Evolutionary conservation across 306 rosid genomes (phyloP), one percentile per base, ranked within the genome.

Genomic region (Abrus pulchellus): DNA sequence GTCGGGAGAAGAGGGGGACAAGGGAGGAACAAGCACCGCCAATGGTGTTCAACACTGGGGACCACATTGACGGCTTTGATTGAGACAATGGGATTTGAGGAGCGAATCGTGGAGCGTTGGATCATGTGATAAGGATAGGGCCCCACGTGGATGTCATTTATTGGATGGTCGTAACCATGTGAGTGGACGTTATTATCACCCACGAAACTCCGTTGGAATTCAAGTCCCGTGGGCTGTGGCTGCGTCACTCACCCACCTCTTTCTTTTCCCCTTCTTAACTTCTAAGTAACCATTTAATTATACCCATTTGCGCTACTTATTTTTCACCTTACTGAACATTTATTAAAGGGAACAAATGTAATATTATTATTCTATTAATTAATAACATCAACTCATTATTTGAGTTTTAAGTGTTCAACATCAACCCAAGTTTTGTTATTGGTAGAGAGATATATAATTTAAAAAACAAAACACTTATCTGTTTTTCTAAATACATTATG

Each of bases 1-100:
- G 97, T 61, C 55, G 10, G 50, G 55, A 44, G 55, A 33, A 72
- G 66, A 64, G 53, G 89, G 90, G 83, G 87, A 88, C 97, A 90
- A 11, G 0, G 36, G 66, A 20, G 78, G 68, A 83, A 86, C 93
- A 87, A 13, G 50, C 32, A 79, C 78, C 70, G 85, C 73, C 83
- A 40, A 69, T 12, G 52, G 61, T 49, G 75, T 43, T 85, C 74
- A 86, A 78, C 68, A 85, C 53, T 43, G 50, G 70, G 84, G 93
- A 89, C 91, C 82, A 56, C 32, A 74, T 36, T 33, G 48, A 90
- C 87, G 92, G 89, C 10, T 33, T 7, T 4, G 91, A 88, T 88
- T 53, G n/a, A 8, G 49, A n/a, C 66, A 66, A 8, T 33, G 50
- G 65, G 69, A 47, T 68, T 7, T 66, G 28, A 5, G 61, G 72